phyloP scores from a whole-genome alignment of 2,329 filamentous ascomycete species.

The Exophiala spinifera region DNA sequence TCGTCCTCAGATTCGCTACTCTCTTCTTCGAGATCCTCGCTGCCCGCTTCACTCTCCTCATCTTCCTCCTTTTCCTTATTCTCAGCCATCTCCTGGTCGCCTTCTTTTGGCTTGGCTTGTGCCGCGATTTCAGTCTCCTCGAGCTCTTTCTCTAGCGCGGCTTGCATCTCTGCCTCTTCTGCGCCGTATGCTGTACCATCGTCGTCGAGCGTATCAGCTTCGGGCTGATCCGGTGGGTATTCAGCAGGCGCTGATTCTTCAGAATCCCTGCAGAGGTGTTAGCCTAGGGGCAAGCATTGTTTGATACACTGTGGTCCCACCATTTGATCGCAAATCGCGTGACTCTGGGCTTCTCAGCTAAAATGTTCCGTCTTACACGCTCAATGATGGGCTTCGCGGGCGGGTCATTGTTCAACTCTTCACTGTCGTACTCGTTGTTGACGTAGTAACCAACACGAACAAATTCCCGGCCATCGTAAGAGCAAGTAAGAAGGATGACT shows the following conservation, averaged over 20 bases:
- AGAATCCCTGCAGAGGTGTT: slow-evolving; percentile 68
- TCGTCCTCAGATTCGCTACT: slow-evolving; percentile 70
- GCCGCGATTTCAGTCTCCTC: slow-evolving; percentile 47
- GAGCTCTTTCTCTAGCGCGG: slow-evolving; percentile 55
- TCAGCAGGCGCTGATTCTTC: slow-evolving; percentile 94
- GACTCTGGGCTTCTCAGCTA: slow-evolving; percentile 95
- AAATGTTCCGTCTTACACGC: slow-evolving; percentile 84
- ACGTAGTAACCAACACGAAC: slow-evolving; percentile 99
- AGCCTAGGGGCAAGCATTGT: background rate
- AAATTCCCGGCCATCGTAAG: slow-evolving; percentile 94
- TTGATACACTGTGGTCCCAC: slow-evolving; percentile 50
- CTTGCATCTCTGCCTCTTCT: slow-evolving; percentile 76
- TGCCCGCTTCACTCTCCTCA: slow-evolving; percentile 68
- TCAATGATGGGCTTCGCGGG: slow-evolving; percentile 91
- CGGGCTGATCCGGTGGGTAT: slow-evolving; percentile 95
- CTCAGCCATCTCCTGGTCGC: slow-evolving; percentile 74
- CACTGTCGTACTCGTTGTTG: slow-evolving; percentile 97
- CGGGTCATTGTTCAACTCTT: slow-evolving; percentile 83
- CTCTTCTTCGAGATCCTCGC: slow-evolving; percentile 75
- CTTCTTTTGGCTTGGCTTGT: slow-evolving; percentile 44
- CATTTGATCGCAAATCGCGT: slow-evolving; percentile 99
- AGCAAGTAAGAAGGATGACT: slow-evolving; percentile 91
- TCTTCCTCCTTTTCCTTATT: slow-evolving; percentile 61
- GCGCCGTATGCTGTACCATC: slow-evolving; percentile 84
- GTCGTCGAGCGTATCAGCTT: slow-evolving; percentile 81